Percentiles rank a stretch among this genome's conserved stretches.
Conservation (phyloP, 192 early-diverging fungal species). For the Coemansia sp. region DNA sequence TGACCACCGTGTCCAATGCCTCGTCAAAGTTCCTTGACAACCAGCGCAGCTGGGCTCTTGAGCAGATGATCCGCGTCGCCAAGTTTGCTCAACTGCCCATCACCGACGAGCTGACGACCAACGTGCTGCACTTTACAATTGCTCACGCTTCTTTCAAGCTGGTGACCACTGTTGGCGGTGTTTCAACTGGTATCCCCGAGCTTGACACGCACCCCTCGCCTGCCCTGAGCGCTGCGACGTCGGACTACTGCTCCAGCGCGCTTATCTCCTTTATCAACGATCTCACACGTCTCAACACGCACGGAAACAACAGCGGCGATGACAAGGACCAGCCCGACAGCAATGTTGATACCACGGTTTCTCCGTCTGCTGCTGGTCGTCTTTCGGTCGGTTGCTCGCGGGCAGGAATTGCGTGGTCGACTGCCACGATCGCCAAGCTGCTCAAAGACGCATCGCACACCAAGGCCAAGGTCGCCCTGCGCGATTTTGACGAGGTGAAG, state of each 20-base stretch:
- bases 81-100: slow-evolving; percentile 74
- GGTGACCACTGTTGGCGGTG: slow-evolving; percentile 40
- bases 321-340: slow-evolving; percentile 5
- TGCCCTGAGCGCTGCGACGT: slow-evolving; percentile 58
- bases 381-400: slow-evolving; percentile 22
- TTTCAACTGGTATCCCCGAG: slow-evolving; percentile 50
- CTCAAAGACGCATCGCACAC: slow-evolving; percentile 19
- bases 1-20: slow-evolving; percentile 29
- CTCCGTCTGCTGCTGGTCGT: slow-evolving; percentile 1
- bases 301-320: not conserved
- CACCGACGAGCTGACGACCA: slow-evolving; percentile 70
- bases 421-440: slow-evolving; percentile 18
- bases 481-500: slow-evolving; percentile 13
- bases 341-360: not conserved
- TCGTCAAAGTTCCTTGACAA: slow-evolving; percentile 44
- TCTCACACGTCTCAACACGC: slow-evolving; percentile 39
- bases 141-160: slow-evolving; percentile 75
- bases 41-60: slow-evolving; percentile 76
- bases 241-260: slow-evolving; percentile 62
- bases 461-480: slow-evolving; percentile 13
- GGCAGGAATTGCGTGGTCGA: slow-evolving; percentile 23
- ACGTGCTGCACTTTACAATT: slow-evolving; percentile 68
- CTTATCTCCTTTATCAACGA: slow-evolving; percentile 74
- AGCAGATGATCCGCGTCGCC: slow-evolving; percentile 80
- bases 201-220: slow-evolving; percentile 53